Evolutionary conservation across 768 basidiomycete species (phyloP).

Genomic region (Boletus rex-veris): DNA sequence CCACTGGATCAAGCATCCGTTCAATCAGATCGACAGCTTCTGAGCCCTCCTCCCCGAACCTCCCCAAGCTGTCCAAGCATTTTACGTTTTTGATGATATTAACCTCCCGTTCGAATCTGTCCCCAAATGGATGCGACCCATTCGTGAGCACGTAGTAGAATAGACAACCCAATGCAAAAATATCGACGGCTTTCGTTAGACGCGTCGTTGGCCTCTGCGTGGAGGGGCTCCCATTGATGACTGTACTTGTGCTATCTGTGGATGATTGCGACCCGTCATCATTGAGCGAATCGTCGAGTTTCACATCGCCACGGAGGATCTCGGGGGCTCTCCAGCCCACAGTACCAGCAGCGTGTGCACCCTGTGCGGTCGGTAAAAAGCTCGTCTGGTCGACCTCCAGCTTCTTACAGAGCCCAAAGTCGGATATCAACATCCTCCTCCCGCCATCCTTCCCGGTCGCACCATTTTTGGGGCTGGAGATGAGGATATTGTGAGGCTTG

Average conservation of each 20-base stretch:
- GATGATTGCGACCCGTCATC: constrained; percentile 68
- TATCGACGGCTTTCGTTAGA: constrained; percentile 92
- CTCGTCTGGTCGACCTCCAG: constrained; percentile 95
- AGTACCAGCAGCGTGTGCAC: constrained; percentile 86
- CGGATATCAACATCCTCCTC: constrained; percentile 88
- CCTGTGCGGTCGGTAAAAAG: constrained; percentile 89
- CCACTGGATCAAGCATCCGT: constrained; percentile 75
- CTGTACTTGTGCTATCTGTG: constrained; percentile 57
- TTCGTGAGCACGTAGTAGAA: constrained; percentile 91
- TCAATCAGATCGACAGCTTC: constrained; percentile 82
- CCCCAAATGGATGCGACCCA: constrained; percentile 92
- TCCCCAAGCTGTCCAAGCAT: constrained; percentile 63
- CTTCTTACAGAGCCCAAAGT: constrained; percentile 96
- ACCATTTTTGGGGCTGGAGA: constrained; percentile 66
- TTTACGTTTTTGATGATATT: constrained; percentile 88
- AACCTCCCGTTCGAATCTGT: constrained; percentile 87
- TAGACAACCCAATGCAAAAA: constrained; percentile 93
- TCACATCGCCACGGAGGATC: constrained; percentile 90
- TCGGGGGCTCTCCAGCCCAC: constrained; percentile 98
- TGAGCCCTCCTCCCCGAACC: constrained; percentile 90
- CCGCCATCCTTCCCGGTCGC: constrained; percentile 38
- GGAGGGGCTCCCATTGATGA: constrained; percentile 27
- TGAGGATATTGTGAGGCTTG: constrained; percentile 96
- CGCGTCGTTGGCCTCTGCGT: constrained; percentile 45
- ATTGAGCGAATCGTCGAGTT: constrained; percentile 69